Conservation (phyloP, 2,329 filamentous ascomycete genomes). For the Rutstroemia sp. region DNA sequence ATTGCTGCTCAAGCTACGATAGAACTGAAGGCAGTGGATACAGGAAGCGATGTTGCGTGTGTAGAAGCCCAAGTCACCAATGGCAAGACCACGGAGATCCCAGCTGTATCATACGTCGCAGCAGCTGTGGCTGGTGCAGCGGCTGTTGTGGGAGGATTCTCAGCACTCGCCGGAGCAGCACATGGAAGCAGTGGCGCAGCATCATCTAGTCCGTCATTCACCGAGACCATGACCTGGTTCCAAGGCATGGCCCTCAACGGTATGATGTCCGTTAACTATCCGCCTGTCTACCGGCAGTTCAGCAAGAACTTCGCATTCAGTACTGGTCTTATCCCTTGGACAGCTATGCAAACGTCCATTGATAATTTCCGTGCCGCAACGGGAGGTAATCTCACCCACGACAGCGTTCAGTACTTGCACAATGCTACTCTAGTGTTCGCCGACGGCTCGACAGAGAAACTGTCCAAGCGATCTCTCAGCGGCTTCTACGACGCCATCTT, state of each 20-base stretch:
- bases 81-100: conserved; percentile 70
- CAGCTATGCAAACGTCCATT: conserved; percentile 70
- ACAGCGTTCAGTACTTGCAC: conserved; percentile 66
- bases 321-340: conserved; percentile 76
- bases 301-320: conserved; percentile 91
- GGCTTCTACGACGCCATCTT: conserved; percentile 37
- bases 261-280: conserved; percentile 89
- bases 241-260: conserved; percentile 92
- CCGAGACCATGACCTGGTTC: conserved; percentile 81
- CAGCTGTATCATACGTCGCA: conserved; percentile 76
- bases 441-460: conserved; percentile 47
- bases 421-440: conserved; percentile 70
- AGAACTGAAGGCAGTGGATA: conserved; percentile 57
- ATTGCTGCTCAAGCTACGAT: conserved; percentile 80
- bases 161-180: conserved; percentile 56
- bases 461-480: conserved; percentile 45
- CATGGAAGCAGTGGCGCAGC: conserved; percentile 39
- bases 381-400: conserved; percentile 78
- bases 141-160: conserved; percentile 63
- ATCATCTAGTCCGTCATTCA: conserved; percentile 73
- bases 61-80: conserved; percentile 77
- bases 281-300: conserved; percentile 81
- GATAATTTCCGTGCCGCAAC: conserved; percentile 75
- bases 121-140: conserved; percentile 82
- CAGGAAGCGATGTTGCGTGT: conserved; percentile 64